A percentile compares a stretch with the other conserved stretches of the same genome.
These are phyloP conservation scores for Nematocida displodere DNA, from an alignment of 371 early-diverging fungal genomes.

Conservation along the genomic window DNA sequence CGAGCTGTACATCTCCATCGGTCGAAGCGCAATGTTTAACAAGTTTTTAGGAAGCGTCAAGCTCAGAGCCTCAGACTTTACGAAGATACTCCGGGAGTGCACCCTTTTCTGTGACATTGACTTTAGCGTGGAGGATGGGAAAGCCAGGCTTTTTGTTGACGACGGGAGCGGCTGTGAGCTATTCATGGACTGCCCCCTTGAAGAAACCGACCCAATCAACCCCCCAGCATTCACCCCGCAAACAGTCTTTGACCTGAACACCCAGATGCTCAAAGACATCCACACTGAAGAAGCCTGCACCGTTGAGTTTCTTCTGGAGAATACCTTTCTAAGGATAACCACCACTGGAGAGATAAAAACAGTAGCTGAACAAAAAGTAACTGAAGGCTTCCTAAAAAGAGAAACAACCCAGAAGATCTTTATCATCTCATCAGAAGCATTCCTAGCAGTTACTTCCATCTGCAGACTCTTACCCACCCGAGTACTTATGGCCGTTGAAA, in stretches of 20 bases:
- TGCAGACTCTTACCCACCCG: slow-evolving; percentile 20
- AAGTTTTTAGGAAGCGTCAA: neutral
- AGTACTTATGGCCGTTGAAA: slow-evolving; percentile 28
- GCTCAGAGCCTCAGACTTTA: slow-evolving; percentile 6
- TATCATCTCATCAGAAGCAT: slow-evolving; percentile 20
- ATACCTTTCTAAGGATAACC: neutral
- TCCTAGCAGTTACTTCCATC: neutral
- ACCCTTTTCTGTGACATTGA: slow-evolving; percentile 33
- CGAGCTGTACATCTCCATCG: slow-evolving; percentile 29
- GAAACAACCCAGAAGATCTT: neutral
- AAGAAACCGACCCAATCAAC: neutral
- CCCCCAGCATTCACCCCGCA: neutral
- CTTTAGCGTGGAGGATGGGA: neutral
- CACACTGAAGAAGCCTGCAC: neutral
- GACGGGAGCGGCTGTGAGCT: slow-evolving; percentile 24
- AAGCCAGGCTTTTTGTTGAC: neutral
- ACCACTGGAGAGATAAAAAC: slow-evolving; percentile 15
- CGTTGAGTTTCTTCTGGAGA: neutral
- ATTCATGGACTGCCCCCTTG: slow-evolving; percentile 3
- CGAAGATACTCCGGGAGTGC: slow-evolving; percentile 3
- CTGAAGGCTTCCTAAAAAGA: slow-evolving; percentile 16
- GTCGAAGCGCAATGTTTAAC: neutral
- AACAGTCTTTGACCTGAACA: slow-evolving; percentile 12
- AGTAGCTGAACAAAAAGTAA: slow-evolving; percentile 3
- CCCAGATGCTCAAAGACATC: neutral